These are phyloP conservation scores for Talaromyces verruculosus DNA, from an alignment of 2,329 filamentous ascomycete species.

Conservation along the genomic window DNA sequence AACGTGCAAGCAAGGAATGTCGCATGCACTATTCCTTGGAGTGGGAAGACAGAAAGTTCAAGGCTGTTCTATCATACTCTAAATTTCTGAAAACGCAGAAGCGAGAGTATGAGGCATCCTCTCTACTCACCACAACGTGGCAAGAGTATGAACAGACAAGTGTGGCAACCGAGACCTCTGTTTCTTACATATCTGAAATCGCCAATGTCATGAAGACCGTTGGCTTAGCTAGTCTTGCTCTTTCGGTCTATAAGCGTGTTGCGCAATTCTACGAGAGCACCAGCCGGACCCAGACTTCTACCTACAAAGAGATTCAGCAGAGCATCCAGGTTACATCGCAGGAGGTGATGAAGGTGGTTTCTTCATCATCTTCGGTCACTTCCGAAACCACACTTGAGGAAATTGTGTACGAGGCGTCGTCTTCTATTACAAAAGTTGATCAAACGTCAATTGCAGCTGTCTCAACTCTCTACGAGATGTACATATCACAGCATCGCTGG, in stretches of 20 bases:
- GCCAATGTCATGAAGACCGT: conserved; percentile 50
- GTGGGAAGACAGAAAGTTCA: conserved; percentile 52
- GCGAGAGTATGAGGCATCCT: conserved; percentile 46
- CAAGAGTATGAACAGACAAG: conserved; percentile 49
- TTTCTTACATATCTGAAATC: conserved; percentile 41
- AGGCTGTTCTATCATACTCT: conserved; percentile 49
- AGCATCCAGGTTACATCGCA: conserved; percentile 46
- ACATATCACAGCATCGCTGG: conserved; percentile 50
- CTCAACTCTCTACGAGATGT: conserved; percentile 42
- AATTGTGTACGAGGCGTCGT: conserved; percentile 46
- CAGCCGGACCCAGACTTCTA: conserved; percentile 33
- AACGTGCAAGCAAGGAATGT: conserved; percentile 50
- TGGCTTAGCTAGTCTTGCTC: conserved; percentile 46
- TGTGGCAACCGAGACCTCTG: conserved; percentile 42
- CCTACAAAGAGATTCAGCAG: conserved; percentile 47
- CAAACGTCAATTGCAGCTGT: conserved; percentile 44
- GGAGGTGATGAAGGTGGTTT: conserved; percentile 42
- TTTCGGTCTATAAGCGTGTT: conserved; percentile 50
- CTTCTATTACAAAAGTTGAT: conserved; percentile 42
- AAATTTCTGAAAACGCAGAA: conserved; percentile 50
- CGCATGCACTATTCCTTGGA: conserved; percentile 44
- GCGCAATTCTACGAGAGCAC: conserved; percentile 40
- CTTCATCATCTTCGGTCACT: conserved; percentile 29
- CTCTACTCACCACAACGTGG: conserved; percentile 50
- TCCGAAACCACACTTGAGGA: conserved; percentile 48